Evolutionary conservation across 225 moss, liverwort and hornwort genomes (phyloP), one percentile per base, ranked within the genome.

Genomic region (Anthoceros angustus): DNA sequence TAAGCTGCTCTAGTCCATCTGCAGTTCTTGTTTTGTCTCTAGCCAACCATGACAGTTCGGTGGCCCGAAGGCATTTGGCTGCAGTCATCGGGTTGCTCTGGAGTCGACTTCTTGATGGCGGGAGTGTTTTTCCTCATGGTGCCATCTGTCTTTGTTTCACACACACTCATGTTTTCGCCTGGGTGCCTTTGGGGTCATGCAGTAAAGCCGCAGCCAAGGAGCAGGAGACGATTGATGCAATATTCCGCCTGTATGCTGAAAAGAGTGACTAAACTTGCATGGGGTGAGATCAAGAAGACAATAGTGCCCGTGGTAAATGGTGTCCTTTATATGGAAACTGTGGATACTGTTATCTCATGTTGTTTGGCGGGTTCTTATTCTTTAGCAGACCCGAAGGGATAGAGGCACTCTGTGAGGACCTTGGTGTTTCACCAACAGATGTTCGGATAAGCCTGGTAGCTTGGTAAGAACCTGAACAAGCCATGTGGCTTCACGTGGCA

Each of bases 231-330:
- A 88, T 94, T 74, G 94, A 94, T 76, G 76, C 81, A 14, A 12
- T 94, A n/a, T 94, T 88, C 77, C 75, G 68, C 75, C 87, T 82
- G 65, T 94, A 94, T 85, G 94, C 79, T 66, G 94, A 94, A 71
- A 90, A 74, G 74, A 76, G 76, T 63, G 94, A 94, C 45, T 87
- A 87, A 38, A 80, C 48, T 64, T 80, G 81, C 43, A 94, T 94
- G 83, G 94, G 90, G 93, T 94, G 68, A 84, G 67, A 39, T 21
- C 24, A 24, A n/a, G 14, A 9, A 32, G 25, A 10, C 3, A 9
- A 15, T 16, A 32, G 1, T 62, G 25, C 32, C 32, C 41, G 9
- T 24, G 46, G 26, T 32, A 20, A 25, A 25, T 60, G 24, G 9
- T 10, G 9, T 62, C 9, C 7, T 63, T 14, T n/a, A 5, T 24